These are phyloP conservation scores for Daphne laureola DNA, from an alignment of 441 rosid species.

Conservation along the genomic window DNA sequence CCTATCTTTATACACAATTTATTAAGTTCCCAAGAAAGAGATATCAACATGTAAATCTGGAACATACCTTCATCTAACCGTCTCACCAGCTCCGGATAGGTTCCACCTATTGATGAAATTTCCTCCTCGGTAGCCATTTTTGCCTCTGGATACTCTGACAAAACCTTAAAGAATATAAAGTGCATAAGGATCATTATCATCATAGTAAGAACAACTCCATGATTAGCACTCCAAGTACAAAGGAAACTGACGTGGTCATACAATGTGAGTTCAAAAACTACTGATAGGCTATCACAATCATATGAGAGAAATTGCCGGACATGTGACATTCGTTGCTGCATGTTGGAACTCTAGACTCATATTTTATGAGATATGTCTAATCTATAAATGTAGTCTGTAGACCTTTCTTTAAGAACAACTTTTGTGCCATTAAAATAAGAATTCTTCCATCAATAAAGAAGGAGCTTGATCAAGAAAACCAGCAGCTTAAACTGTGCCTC, in stretches of 20 bases:
- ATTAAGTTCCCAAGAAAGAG: not conserved
- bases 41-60: constrained; percentile 3
- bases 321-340: too few species aligned
- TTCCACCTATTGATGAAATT: constrained; percentile 58
- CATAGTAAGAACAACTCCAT: not conserved
- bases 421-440: too few species aligned
- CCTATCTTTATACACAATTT: constrained; percentile 5
- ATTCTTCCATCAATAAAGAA: too few species aligned
- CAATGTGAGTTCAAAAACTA: not conserved
- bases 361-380: too few species aligned
- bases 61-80: constrained; percentile 73
- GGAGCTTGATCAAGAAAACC: too few species aligned
- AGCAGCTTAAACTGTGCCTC: too few species aligned
- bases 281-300: not conserved
- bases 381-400: too few species aligned
- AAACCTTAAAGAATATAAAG: constrained; percentile 42
- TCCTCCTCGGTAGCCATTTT: constrained; percentile 55
- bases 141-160: constrained; percentile 80
- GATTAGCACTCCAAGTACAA: too few species aligned
- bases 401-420: too few species aligned
- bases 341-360: too few species aligned
- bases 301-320: too few species aligned
- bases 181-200: constrained; percentile 13
- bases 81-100: constrained; percentile 41
- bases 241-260: not conserved